These are phyloP conservation scores for Hericium erinaceus DNA, from an alignment of 768 basidiomycete genomes.

Conservation along the genomic window DNA sequence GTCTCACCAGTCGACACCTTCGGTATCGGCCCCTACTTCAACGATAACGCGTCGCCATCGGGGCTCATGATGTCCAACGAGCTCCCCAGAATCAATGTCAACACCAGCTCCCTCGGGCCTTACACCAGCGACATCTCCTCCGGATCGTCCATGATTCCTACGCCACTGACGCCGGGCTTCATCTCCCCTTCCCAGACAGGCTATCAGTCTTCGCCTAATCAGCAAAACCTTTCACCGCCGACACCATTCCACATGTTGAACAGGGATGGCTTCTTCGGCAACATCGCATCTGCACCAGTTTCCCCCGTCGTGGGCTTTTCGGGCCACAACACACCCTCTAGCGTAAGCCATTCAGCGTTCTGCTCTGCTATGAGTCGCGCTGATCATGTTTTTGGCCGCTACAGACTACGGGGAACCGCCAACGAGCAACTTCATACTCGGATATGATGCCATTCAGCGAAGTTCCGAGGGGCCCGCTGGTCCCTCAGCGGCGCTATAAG, in stretches of 20 bases:
- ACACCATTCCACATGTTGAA: slow-evolving; percentile 2
- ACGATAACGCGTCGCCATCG: background rate
- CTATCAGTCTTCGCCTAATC: slow-evolving; percentile 10
- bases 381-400: background rate
- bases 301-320: background rate
- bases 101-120: slow-evolving; percentile 2
- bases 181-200: slow-evolving; percentile 8
- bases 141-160: slow-evolving; percentile 3
- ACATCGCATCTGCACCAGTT: background rate
- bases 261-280: background rate
- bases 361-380: background rate
- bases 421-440: no score
- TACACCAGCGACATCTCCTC: background rate
- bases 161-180: slow-evolving; percentile 9
- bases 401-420: no score
- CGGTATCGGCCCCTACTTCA: no score
- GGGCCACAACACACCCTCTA: no score
- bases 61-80: background rate
- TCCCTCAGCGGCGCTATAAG: slow-evolving; percentile 65
- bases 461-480: slow-evolving; percentile 27
- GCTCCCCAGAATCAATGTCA: slow-evolving; percentile 7
- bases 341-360: slow-evolving; percentile 4
- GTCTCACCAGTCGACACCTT: background rate
- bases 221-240: slow-evolving; percentile 4
- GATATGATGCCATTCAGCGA: no score